Evolutionary conservation across 176 grass and related monocot species (phyloP), one percentile per base, ranked within the genome.

Genomic region (Secale cereale): DNA sequence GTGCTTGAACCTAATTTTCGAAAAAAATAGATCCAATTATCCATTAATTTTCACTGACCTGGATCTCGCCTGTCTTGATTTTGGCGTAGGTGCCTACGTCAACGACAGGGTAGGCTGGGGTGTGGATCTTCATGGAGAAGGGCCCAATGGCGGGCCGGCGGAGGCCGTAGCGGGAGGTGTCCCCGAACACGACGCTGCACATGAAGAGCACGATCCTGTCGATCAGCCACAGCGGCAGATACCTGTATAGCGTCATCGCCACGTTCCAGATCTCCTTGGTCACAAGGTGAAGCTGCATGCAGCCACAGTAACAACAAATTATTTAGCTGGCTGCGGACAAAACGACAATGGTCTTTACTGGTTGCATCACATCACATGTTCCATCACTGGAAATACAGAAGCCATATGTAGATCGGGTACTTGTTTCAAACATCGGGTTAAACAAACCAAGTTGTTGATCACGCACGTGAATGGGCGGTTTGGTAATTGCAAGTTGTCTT

Each of bases 281-380:
- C 73, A 98, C 91, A 4, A 98, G 70, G 50, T 98, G 93, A 12
- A 98, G 13, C 93, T 93, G 87, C 56, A 28, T 91, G 84, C 16
- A 22, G 29, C 17, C 28, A 57, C 10, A 15, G 30, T 23, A 59
- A 46, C 9, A 28, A 11, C 22, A 61, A 4, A 20, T 20, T 54
- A 54, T 54, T 22, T 57, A 57, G 52, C 52, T 57, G 52, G 7
- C 50, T 54, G 40, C 3, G 40, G 40, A 43, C 40, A 12, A 43
- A 43, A 43, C 12, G 43, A 46, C 12, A 46, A 46, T 46, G 43
- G 40, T 3, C 40, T 40, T 40, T 40, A 40, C 39, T 52, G 48
- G 48, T 17, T 17, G 48, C 46, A 45, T 45, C 5, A 3, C 13
- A 50, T 6, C 15, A 37, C 35, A 37, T 50, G 46, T 6, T 19